Conservation (phyloP, 805 yeast species). For the Saccharomycodes ludwigii region DNA sequence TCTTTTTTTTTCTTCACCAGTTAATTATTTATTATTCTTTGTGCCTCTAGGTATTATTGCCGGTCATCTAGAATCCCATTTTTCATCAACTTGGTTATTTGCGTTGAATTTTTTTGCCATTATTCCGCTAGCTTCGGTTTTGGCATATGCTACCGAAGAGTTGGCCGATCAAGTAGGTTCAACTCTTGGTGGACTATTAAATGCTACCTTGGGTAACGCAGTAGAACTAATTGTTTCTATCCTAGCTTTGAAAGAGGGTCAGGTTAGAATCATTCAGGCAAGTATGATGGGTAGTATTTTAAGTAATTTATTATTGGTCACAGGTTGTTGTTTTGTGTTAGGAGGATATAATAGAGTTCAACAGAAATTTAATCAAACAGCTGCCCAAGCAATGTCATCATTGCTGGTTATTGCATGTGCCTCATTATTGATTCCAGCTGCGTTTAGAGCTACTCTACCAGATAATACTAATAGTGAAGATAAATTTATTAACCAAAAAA, state of each 20-base stretch:
- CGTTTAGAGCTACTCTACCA: slow-evolving; percentile 76
- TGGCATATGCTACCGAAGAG: slow-evolving; percentile 91
- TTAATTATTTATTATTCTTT: slow-evolving; percentile 64
- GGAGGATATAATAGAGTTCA: slow-evolving; percentile 84
- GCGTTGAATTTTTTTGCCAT: slow-evolving; percentile 77
- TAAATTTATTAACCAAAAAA: slow-evolving; percentile 27
- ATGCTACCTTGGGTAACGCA: slow-evolving; percentile 97
- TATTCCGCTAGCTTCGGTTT: slow-evolving; percentile 79
- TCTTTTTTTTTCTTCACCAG: slow-evolving; percentile 46
- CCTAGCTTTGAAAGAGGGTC: slow-evolving; percentile 76
- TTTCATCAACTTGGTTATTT: slow-evolving; percentile 47
- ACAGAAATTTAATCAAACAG: slow-evolving; percentile 88
- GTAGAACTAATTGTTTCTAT: slow-evolving; percentile 92
- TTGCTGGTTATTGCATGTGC: slow-evolving; percentile 84
- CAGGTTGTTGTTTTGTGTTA: slow-evolving; percentile 90
- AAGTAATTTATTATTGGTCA: slow-evolving; percentile 75
- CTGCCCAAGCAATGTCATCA: slow-evolving; percentile 96
- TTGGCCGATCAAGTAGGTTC: slow-evolving; percentile 80
- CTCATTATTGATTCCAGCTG: slow-evolving; percentile 88
- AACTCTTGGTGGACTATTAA: slow-evolving; percentile 84
- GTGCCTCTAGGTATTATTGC: slow-evolving; percentile 86
- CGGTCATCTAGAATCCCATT: slow-evolving; percentile 43
- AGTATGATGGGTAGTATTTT: slow-evolving; percentile 92
- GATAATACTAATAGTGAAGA: slow-evolving; percentile 26
- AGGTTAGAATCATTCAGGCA: slow-evolving; percentile 90